Conservation (phyloP, 31 red algal species). For the Odonthalia washingtoniensis region DNA sequence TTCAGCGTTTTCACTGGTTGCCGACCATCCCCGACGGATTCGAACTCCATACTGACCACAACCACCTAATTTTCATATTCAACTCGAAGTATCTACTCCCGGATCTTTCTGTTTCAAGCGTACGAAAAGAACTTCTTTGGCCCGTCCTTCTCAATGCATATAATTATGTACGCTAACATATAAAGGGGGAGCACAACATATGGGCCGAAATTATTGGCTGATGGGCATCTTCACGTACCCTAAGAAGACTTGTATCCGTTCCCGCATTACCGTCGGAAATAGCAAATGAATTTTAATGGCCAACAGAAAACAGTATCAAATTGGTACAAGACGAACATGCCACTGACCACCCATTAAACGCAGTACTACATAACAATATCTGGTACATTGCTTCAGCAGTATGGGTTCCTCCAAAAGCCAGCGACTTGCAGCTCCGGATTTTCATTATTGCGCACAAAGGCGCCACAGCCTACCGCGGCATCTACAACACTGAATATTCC, state of each 20-base stretch:
- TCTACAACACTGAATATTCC: not conserved
- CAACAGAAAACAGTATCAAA: not conserved
- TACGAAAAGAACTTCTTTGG: not conserved
- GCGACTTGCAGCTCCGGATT: not conserved
- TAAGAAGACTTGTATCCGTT: too few species aligned
- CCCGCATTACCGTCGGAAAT: too few species aligned
- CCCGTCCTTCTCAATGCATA: not conserved
- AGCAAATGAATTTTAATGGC: too few species aligned
- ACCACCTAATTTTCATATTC: not conserved
- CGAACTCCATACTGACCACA: not conserved
- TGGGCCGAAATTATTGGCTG: not conserved
- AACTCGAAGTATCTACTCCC: not conserved
- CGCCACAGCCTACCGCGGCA: conserved; percentile 3
- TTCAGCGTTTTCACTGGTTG: not conserved
- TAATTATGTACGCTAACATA: not conserved
- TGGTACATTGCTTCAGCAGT: not conserved
- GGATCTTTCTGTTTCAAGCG: not conserved
- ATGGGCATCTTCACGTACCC: not conserved
- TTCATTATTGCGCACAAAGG: conserved; percentile 19
- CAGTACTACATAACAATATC: not conserved
- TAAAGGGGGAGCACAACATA: not conserved
- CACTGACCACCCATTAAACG: not conserved
- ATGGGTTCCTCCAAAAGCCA: conserved; percentile 15
- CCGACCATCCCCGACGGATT: not conserved
- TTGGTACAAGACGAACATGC: not conserved